Percentiles rank a stretch among this genome's conserved stretches.
These are phyloP conservation scores for Kluyveromyces aestuarii DNA, from an alignment of 805 yeast genomes.

Conservation along the genomic window DNA sequence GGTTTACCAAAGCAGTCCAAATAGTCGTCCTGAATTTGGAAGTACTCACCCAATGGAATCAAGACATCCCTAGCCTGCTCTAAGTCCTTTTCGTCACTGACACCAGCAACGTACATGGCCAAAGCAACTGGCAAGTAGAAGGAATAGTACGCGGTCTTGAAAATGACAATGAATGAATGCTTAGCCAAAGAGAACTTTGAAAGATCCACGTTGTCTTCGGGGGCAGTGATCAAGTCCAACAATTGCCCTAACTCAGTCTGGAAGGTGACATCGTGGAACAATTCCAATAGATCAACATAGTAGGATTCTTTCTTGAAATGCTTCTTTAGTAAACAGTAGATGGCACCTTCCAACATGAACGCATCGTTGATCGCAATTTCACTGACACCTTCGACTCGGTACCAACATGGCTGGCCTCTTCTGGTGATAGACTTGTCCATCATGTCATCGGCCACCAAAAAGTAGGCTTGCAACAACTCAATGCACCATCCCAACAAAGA, in stretches of 20 bases:
- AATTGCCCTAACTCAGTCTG: conserved; percentile 97
- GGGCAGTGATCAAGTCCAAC: conserved; percentile 92
- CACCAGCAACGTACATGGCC: conserved; percentile 89
- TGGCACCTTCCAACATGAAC: conserved; percentile 92
- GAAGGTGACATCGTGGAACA: conserved; percentile 95
- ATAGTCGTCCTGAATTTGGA: conserved; percentile 97
- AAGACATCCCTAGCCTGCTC: conserved; percentile 81
- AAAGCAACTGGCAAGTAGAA: conserved; percentile 96
- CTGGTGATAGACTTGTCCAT: conserved; percentile 96
- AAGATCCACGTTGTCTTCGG: conserved; percentile 88
- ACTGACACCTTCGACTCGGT: conserved; percentile 66
- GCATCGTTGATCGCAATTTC: conserved; percentile 96
- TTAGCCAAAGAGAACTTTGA: conserved; percentile 77
- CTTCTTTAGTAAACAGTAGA: conserved; percentile 79
- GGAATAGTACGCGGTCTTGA: conserved; percentile 95
- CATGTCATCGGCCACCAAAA: conserved; percentile 96
- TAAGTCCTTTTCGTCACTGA: conserved; percentile 60
- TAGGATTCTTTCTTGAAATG: conserved; percentile 75
- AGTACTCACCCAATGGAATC: conserved; percentile 94
- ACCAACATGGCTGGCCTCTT: conserved; percentile 99
- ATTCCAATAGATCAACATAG: conserved; percentile 83
- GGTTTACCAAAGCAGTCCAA: conserved; percentile 97
- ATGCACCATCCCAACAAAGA: conserved; percentile 93
- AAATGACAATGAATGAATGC: conserved; percentile 91
- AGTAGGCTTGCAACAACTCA: conserved; percentile 91